Conservation (phyloP, 1,284 basidiomycete genomes). For the Ceratobasidium papillatum region DNA sequence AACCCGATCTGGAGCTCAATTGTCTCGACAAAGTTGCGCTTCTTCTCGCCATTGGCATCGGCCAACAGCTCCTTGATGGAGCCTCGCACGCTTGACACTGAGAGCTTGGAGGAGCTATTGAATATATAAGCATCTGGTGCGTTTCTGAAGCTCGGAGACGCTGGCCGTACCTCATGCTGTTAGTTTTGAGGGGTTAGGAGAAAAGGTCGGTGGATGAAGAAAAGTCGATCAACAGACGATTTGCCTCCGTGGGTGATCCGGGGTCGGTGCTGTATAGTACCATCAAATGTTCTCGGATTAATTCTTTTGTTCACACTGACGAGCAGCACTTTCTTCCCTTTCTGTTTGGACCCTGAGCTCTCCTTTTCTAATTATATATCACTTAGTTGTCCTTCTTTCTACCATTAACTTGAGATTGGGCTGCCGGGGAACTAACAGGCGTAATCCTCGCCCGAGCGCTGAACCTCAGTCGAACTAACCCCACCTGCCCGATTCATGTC, state of each 20-base stretch:
- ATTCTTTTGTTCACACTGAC: too few species aligned
- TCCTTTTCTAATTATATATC: too few species aligned
- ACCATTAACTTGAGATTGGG: too few species aligned
- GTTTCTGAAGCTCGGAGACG: not conserved
- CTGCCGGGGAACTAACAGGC: too few species aligned
- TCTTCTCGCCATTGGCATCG: conserved; percentile 82
- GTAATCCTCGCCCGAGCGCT: too few species aligned
- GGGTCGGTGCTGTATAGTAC: conserved; percentile 30
- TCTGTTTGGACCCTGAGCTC: too few species aligned
- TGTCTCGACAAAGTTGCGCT: conserved; percentile 90
- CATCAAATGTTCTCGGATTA: not conserved
- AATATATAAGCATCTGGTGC: not conserved
- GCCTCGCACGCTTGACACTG: conserved; percentile 98
- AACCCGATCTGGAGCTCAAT: conserved; percentile 96
- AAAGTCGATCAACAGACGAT: conserved; percentile 31
- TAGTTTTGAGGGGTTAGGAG: conserved; percentile 27
- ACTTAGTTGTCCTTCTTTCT: too few species aligned
- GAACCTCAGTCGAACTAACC: too few species aligned
- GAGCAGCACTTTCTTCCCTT: too few species aligned
- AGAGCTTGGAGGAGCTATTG: conserved; percentile 69
- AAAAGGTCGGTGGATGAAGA: conserved; percentile 4
- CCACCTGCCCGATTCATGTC: too few species aligned
- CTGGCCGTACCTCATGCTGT: conserved; percentile 41
- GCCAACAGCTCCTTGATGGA: conserved; percentile 87
- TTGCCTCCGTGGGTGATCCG: conserved; percentile 23